A percentile compares a stretch with the other conserved stretches of the same genome.
phyloP scores from a whole-genome alignment of 2,329 filamentous ascomycete species.

The Xylariaceae sp. region DNA sequence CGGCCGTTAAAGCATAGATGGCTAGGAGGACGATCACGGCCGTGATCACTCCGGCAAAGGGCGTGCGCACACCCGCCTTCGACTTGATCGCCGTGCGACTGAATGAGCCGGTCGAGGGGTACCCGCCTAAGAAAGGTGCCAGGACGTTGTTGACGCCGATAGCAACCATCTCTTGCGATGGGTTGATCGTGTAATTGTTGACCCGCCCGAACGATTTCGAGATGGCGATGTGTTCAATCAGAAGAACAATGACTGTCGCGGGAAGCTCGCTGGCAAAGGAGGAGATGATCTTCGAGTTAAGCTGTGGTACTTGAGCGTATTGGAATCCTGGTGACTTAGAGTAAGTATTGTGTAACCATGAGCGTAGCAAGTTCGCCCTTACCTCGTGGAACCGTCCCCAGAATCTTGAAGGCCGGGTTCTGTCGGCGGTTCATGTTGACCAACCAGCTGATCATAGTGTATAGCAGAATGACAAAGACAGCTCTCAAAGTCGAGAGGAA shows the following conservation, averaged over 20 bases:
- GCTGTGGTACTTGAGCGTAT: conserved; percentile 63
- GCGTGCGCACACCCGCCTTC: conserved; percentile 89
- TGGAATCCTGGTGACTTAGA: conserved; percentile 57
- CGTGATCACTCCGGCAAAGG: conserved; percentile 83
- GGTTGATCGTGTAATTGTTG: conserved; percentile 94
- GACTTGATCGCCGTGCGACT: conserved; percentile 95
- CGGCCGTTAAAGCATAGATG: conserved; percentile 77
- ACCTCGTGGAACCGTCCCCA: conserved; percentile 72
- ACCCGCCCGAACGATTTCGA: conserved; percentile 93
- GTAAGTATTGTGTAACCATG: conserved; percentile 6
- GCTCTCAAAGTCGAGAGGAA: conserved; percentile 88
- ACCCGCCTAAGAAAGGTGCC: conserved; percentile 85
- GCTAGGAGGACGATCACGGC: conserved; percentile 79
- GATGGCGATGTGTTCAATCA: conserved; percentile 96
- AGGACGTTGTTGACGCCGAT: conserved; percentile 88
- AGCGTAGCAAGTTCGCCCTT: conserved; percentile 12
- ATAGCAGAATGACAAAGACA: conserved; percentile 84
- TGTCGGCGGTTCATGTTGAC: conserved; percentile 62
- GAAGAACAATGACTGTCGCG: conserved; percentile 81
- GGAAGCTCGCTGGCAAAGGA: conserved; percentile 68
- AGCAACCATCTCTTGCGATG: conserved; percentile 91
- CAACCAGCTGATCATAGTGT: conserved; percentile 83
- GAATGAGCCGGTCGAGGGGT: conserved; percentile 91
- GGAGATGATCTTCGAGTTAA: conserved; percentile 59
- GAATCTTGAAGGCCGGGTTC: conserved; percentile 63